These are phyloP conservation scores for Pseudogymnoascus sp. DNA, from an alignment of 2,329 filamentous ascomycete genomes.

Conservation along the genomic window DNA sequence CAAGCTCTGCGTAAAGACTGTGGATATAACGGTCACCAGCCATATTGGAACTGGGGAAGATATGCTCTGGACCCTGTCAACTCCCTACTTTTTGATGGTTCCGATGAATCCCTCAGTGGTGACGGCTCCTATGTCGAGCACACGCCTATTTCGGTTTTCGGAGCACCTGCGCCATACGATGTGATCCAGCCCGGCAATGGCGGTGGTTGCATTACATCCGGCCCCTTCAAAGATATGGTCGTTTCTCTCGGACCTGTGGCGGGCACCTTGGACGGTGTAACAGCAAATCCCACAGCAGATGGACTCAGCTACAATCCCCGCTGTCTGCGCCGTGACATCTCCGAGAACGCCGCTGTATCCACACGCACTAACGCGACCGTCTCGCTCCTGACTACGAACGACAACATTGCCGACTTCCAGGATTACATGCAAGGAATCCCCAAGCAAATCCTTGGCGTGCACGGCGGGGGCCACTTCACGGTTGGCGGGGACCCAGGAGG, in stretches of 20 bases:
- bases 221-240: constrained; percentile 36
- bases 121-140: constrained; percentile 34
- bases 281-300: constrained; percentile 28
- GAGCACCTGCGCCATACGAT: constrained; percentile 14
- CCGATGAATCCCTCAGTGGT: constrained; percentile 40
- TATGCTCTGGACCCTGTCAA: constrained; percentile 37
- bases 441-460: constrained; percentile 31
- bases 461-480: constrained; percentile 35
- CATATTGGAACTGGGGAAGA: constrained; percentile 39
- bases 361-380: constrained; percentile 31
- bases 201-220: constrained; percentile 44
- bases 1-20: constrained; percentile 36
- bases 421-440: constrained; percentile 37
- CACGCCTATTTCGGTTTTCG: constrained; percentile 23
- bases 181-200: constrained; percentile 41
- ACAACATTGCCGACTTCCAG: constrained; percentile 37
- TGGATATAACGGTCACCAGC: constrained; percentile 36
- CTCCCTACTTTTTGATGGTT: constrained; percentile 48
- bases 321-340: constrained; percentile 36
- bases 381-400: constrained; percentile 32
- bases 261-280: constrained; percentile 26
- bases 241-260: constrained; percentile 41
- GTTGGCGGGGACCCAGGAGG: constrained; percentile 39
- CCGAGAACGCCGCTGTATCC: constrained; percentile 28
- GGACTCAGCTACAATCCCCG: constrained; percentile 34